Conservation (phyloP, 2,329 filamentous ascomycete genomes). For the Monosporascus sp. region DNA sequence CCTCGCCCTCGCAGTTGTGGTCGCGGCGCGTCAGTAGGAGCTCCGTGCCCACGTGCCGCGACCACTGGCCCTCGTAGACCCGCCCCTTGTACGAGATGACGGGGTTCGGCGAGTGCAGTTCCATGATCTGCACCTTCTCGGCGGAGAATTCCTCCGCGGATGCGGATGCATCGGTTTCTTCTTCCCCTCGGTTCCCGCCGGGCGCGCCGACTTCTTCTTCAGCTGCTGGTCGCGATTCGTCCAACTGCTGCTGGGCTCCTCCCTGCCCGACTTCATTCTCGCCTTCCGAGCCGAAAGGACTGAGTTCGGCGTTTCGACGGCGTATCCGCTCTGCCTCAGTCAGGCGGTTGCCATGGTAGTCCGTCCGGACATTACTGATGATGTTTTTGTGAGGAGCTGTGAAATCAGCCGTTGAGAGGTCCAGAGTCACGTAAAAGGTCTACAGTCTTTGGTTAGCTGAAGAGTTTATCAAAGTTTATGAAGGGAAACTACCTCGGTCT, state of each 20-base stretch:
- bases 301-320: neutral
- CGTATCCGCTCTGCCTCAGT: slow-evolving; percentile 15
- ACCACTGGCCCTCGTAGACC: slow-evolving; percentile 77
- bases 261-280: slow-evolving; percentile 5
- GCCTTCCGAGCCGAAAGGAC: neutral
- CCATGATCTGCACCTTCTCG: slow-evolving; percentile 70
- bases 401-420: slow-evolving; percentile 58
- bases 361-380: slow-evolving; percentile 35
- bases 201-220: slow-evolving; percentile 7
- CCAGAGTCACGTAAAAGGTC: slow-evolving; percentile 61
- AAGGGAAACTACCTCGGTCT: slow-evolving; percentile 50
- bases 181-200: slow-evolving; percentile 3
- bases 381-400: slow-evolving; percentile 38
- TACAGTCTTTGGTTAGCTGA: slow-evolving; percentile 22
- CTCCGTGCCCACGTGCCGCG: slow-evolving; percentile 78
- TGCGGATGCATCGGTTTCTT: slow-evolving; percentile 10
- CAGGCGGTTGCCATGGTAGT: slow-evolving; percentile 39
- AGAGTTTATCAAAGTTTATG: neutral
- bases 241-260: neutral
- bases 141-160: slow-evolving; percentile 17
- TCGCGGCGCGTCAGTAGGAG: slow-evolving; percentile 61
- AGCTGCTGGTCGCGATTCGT: neutral
- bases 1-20: slow-evolving; percentile 11
- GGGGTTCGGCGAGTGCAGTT: slow-evolving; percentile 71
- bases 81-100: slow-evolving; percentile 75